Evolutionary conservation across 1,139 yeast genomes (phyloP), one percentile per base, ranked within the genome.

Genomic region (Citeromyces siamensis): DNA sequence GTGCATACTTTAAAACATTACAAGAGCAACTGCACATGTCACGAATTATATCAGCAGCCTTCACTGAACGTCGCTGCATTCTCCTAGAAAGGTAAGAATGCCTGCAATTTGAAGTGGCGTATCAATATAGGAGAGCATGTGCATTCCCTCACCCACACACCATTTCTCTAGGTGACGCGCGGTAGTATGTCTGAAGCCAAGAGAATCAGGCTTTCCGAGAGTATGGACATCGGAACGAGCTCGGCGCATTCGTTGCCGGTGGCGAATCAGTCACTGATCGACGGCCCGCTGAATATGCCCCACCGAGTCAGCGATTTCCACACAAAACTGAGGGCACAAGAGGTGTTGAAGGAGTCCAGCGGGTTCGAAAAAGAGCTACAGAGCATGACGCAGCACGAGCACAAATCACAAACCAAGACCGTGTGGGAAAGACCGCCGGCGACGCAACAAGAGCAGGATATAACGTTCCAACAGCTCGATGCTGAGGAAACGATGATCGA

Each of bases 401-500:
- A 40, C 6, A 51, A 50, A 37, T 72, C 65, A 39, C 85, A 78
- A 49, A 50, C 50, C 23, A 79, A 88, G 86, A 58, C 71, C 13
- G 68, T 90, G 34, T 84, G 75, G 0, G 52, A 71, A 13, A 66
- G 83, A 2, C 45, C 48, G 1, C 62, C 61, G 26, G 74, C 76
- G 45, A 62, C 70, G 42, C 67, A 80, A 0, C 43, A 50, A 0
- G 52, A 56, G 1, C 49, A 57, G 18, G 85, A 81, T 46, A 66
- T 86, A 14, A 63, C 69, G 1, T 90, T 93, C 55, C 98, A 90
- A 56, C 98, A 90, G 51, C 65, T 93, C 47, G 98, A 93, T 56
- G 95, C 94, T 1, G 98, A 90, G 51, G 98, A 90, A 50, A 71
- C 81, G 5, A 53, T 57, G 19, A 58, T 70, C 9, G 68, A 72